phyloP scores from a whole-genome alignment of 163 green algal species.

The Dunaliella salina region DNA sequence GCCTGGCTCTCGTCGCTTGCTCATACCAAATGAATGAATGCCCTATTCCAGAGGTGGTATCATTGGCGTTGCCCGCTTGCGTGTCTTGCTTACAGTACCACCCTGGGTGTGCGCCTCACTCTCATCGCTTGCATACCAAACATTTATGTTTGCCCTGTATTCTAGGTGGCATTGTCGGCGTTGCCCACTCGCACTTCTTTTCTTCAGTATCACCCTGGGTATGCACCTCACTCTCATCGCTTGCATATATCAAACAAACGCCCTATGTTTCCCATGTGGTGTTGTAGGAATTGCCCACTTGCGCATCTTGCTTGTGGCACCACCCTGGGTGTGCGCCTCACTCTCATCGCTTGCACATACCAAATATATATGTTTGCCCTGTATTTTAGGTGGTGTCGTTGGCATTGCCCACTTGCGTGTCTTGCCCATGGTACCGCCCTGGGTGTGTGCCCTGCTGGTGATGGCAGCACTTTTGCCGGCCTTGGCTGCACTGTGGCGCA shows the following conservation, averaged over 20 bases:
- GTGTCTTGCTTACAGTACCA: conserved; percentile 63
- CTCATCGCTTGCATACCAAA: conserved; percentile 40
- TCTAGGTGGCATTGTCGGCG: too few relatives aligned
- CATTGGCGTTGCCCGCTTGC: conserved; percentile 65
- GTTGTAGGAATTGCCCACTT: conserved; percentile 67
- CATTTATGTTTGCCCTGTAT: neutral
- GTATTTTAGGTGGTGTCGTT: conserved; percentile 66
- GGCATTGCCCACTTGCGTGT: conserved; percentile 60
- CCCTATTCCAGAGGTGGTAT: conserved; percentile 73
- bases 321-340: conserved; percentile 2
- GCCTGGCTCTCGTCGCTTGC: too few relatives aligned
- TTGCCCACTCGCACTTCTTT: too few relatives aligned
- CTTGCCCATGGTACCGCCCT: conserved; percentile 57
- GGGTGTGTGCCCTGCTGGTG: conserved; percentile 18
- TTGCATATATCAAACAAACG: too few relatives aligned
- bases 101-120: conserved; percentile 11
- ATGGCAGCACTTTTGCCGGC: conserved; percentile 54
- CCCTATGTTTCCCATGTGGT: too few relatives aligned
- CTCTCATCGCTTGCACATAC: conserved; percentile 38
- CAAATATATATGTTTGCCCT: neutral
- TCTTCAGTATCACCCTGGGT: too few relatives aligned
- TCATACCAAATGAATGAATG: too few relatives aligned
- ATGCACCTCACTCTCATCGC: too few relatives aligned
- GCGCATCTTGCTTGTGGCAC: conserved; percentile 64
- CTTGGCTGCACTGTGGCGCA: conserved; percentile 49